These are phyloP conservation scores for Carnegiea gigantea DNA, from an alignment of 179 eudicot species.

Conservation along the genomic window DNA sequence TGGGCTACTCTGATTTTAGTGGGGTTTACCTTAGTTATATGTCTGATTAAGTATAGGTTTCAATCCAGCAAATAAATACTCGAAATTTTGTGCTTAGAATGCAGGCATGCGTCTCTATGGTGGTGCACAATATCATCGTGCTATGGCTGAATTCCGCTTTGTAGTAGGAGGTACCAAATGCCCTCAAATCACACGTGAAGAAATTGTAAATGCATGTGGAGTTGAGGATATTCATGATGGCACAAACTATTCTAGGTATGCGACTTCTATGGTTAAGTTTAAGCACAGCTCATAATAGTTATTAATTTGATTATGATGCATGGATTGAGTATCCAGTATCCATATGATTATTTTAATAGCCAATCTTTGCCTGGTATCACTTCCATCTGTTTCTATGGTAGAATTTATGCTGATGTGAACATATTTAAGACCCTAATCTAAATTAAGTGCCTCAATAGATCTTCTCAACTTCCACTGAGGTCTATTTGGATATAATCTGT, in stretches of 20 bases:
- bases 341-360: no score
- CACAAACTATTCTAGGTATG: slow-evolving; percentile 91
- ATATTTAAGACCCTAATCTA: no score
- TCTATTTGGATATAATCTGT: no score
- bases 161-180: slow-evolving; percentile 97
- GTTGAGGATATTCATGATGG: slow-evolving; percentile 99
- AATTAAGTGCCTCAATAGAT: no score
- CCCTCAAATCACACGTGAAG: slow-evolving; percentile 97
- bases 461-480: no score
- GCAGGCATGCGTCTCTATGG: slow-evolving; percentile 99
- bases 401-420: not conserved
- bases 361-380: no score
- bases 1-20: not conserved
- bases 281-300: not conserved
- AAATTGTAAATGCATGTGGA: slow-evolving; percentile 99
- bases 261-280: not conserved
- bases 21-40: not conserved
- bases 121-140: slow-evolving; percentile 99
- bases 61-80: slow-evolving; percentile 9
- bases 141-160: slow-evolving; percentile 99
- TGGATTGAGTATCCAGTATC: no score
- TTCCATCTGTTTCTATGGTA: no score
- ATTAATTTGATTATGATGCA: no score
- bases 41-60: not conserved
- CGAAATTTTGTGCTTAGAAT: slow-evolving; percentile 50